A percentile compares a stretch with the other conserved stretches of the same genome.
Evolutionary conservation across 2,329 filamentous ascomycete genomes (phyloP).

Genomic region (Phyllosticta citribraziliensis): DNA sequence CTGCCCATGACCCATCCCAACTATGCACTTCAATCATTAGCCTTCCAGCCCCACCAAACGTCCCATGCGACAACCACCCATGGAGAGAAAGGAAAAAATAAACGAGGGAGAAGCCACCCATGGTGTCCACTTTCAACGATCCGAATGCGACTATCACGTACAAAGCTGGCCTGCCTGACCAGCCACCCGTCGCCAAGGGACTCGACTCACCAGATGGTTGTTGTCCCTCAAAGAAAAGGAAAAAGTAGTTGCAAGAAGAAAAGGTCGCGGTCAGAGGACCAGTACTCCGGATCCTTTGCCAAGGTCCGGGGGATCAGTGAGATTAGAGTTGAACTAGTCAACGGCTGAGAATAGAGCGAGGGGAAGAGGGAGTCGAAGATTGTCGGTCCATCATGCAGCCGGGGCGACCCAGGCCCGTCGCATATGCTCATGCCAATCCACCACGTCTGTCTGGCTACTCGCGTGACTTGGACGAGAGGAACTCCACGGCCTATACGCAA

Average conservation of each 20-base stretch:
- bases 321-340: background rate
- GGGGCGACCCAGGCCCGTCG: background rate
- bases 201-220: background rate
- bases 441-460: background rate
- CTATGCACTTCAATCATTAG: background rate
- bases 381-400: background rate
- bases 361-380: background rate
- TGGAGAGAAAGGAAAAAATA: background rate
- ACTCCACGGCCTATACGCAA: background rate
- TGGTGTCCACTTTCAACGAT: background rate
- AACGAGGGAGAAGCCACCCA: background rate
- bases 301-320: background rate
- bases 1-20: background rate
- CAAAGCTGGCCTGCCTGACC: background rate
- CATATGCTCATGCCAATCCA: background rate
- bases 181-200: background rate
- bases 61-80: background rate
- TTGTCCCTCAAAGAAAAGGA: background rate
- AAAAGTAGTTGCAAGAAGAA: background rate
- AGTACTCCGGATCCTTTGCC: background rate
- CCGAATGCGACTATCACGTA: background rate
- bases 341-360: background rate
- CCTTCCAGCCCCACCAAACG: background rate
- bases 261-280: background rate
- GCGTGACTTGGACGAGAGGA: background rate